Base-by-base conservation (phyloP, 108 stramenopile genomes). In the Cylindrotheca closterium region DNA sequence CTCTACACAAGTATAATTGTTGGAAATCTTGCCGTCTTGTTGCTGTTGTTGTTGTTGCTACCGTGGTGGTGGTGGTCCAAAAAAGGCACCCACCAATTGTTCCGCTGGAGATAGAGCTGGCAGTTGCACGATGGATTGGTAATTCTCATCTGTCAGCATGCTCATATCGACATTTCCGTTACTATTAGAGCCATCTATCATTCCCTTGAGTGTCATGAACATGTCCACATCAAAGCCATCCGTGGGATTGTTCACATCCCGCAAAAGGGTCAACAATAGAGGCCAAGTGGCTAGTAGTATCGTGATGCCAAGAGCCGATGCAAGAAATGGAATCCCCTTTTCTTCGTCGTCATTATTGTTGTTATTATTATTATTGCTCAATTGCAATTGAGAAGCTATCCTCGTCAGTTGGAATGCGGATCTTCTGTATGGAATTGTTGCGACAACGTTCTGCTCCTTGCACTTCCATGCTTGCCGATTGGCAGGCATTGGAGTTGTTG, bases 51-150 rank as follows among this genome's bases (percentile, higher is more conserved):
- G n/a, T n/a, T n/a, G n/a, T n/a, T n/a, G n/a, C n/a, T n/a, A n/a
- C n/a, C 37, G 15, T 2, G 23, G 4, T 72, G 0, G 34, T 19
- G 75, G 74, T n/a, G 78, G 78, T 48, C 78, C 78, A 71, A 79
- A 79, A 54, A 79, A 52, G 17, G 78, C 73, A 51, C 54, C 78
- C 10, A 79, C 78, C 27, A 79, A 27, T 50, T 57, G 73, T 60
- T 79, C 78, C 5, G 78, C 78, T 1, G 78, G 78, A 60, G 64
- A 71, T 49, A 79, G 31, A 2, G 69, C 27, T 8, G 78, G 78
- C 15, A 79, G 58, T 37, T 75, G 73, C 3, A 79, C 30, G 18
- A 79, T 67, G 18, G 37, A 22, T 15, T 30, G 51, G 15, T 12
- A 33, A 48, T 34, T 19, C 21, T 30, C 5, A 49, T 31, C 7